Conservation (phyloP, 108 stramenopile species). For the Pseudonitzschia multistriata region DNA sequence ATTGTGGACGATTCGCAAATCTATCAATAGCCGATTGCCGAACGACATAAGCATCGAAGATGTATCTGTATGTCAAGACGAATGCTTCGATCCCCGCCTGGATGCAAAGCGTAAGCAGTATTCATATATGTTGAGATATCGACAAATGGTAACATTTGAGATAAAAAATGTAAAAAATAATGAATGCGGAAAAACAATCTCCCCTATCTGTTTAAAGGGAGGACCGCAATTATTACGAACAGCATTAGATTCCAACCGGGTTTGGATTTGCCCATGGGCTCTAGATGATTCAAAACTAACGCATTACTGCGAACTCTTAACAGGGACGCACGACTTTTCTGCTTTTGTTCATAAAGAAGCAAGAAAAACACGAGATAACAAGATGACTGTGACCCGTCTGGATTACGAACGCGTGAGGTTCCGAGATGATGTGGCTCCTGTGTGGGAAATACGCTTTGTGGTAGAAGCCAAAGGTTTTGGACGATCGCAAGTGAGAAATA, state of each 20-base stretch:
- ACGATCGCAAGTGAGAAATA: conserved; percentile 73
- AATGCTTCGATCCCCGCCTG: conserved; percentile 65
- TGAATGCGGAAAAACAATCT: neutral
- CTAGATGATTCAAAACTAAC: conserved; percentile 52
- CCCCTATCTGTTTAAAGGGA: conserved; percentile 48
- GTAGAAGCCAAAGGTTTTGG: conserved; percentile 74
- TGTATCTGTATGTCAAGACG: conserved; percentile 30
- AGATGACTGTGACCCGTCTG: conserved; percentile 29
- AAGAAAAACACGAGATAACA: conserved; percentile 39
- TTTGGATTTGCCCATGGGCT: conserved; percentile 74
- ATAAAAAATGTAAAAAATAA: neutral
- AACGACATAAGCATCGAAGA: conserved; percentile 58
- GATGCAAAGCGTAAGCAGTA: conserved; percentile 60
- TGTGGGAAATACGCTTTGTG: conserved; percentile 54
- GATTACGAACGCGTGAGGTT: conserved; percentile 12
- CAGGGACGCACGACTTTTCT: conserved; percentile 60
- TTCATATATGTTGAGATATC: conserved; percentile 66
- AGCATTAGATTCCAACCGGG: conserved; percentile 49
- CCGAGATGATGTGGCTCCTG: conserved; percentile 34
- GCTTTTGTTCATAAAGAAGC: conserved; percentile 74
- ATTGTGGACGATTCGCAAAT: conserved; percentile 60
- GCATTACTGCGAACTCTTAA: conserved; percentile 46
- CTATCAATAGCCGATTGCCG: conserved; percentile 74
- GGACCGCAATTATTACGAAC: conserved; percentile 47
- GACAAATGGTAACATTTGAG: conserved; percentile 14